phyloP scores from a whole-genome alignment of 441 rosid genomes.

The Cnidoscolus chayamansa region DNA sequence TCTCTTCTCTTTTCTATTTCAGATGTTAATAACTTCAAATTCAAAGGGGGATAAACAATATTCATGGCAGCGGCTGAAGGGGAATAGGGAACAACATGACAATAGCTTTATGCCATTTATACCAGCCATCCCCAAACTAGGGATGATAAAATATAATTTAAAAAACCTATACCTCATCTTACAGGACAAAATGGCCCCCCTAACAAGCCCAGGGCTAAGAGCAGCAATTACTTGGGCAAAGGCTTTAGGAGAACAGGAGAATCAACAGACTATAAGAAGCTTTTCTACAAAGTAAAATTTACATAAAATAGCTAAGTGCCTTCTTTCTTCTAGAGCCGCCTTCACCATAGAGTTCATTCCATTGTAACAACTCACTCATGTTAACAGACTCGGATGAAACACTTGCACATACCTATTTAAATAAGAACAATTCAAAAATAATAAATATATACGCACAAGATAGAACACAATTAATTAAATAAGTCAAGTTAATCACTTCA shows the following conservation, averaged over 20 bases:
- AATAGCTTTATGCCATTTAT: conserved; percentile 33
- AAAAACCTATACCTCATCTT: conserved; percentile 38
- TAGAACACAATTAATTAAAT: background rate
- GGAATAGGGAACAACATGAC: conserved; percentile 25
- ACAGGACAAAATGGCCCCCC: conserved; percentile 49
- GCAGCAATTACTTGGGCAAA: conserved; percentile 34
- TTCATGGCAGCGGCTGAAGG: conserved; percentile 16
- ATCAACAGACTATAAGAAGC: conserved; percentile 29
- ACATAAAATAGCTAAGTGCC: conserved; percentile 93
- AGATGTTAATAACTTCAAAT: conserved; percentile 27
- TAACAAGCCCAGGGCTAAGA: conserved; percentile 15
- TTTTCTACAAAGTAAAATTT: conserved; percentile 42
- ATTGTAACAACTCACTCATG: conserved; percentile 85
- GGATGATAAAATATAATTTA: conserved; percentile 21
- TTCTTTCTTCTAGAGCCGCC: conserved; percentile 88
- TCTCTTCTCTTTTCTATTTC: conserved; percentile 13
- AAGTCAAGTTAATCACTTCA: conserved; percentile 20
- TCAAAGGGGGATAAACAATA: conserved; percentile 16
- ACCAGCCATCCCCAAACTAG: conserved; percentile 34
- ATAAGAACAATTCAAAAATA: background rate
- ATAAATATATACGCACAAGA: background rate
- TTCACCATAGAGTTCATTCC: conserved; percentile 93
- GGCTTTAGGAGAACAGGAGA: conserved; percentile 26
- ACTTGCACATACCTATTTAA: conserved; percentile 76
- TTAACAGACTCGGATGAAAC: conserved; percentile 86